These are phyloP conservation scores for Globisporangium takayamanum DNA, from an alignment of 352 stramenopile species.

Conservation along the genomic window DNA sequence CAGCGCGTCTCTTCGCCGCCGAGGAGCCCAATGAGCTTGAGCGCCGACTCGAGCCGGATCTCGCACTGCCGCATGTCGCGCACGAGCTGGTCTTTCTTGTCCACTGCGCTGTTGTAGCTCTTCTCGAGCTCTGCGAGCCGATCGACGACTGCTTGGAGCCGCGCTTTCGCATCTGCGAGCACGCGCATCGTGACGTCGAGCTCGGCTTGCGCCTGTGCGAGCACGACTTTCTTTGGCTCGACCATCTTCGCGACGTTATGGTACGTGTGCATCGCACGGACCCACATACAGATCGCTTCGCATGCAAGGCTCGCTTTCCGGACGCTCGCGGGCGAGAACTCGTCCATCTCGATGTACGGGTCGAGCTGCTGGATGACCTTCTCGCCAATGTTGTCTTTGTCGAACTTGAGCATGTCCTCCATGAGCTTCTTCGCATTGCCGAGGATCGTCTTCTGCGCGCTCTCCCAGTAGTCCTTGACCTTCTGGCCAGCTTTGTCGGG, in stretches of 20 bases:
- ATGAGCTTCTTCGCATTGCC: constrained; percentile 87
- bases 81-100: constrained; percentile 84
- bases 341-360: constrained; percentile 87
- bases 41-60: constrained; percentile 82
- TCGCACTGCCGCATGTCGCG: constrained; percentile 78
- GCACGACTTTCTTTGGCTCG: constrained; percentile 88
- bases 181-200: constrained; percentile 85
- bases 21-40: constrained; percentile 88
- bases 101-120: constrained; percentile 83
- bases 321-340: constrained; percentile 86
- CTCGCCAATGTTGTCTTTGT: constrained; percentile 86
- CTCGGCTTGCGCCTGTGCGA: constrained; percentile 76
- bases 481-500: constrained; percentile 90
- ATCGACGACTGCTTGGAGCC: constrained; percentile 81
- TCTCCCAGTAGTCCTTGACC: constrained; percentile 88
- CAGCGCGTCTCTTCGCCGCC: constrained; percentile 88
- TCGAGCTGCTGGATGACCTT: constrained; percentile 87
- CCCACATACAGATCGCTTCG: constrained; percentile 93
- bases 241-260: constrained; percentile 89
- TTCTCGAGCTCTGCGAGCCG: constrained; percentile 86
- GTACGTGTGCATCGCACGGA: constrained; percentile 91
- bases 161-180: constrained; percentile 78
- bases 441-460: constrained; percentile 81
- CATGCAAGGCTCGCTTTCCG: constrained; percentile 89
- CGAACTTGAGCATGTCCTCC: constrained; percentile 88